Conservation (phyloP, 441 rosid species). For the Erysimum cheiri region DNA sequence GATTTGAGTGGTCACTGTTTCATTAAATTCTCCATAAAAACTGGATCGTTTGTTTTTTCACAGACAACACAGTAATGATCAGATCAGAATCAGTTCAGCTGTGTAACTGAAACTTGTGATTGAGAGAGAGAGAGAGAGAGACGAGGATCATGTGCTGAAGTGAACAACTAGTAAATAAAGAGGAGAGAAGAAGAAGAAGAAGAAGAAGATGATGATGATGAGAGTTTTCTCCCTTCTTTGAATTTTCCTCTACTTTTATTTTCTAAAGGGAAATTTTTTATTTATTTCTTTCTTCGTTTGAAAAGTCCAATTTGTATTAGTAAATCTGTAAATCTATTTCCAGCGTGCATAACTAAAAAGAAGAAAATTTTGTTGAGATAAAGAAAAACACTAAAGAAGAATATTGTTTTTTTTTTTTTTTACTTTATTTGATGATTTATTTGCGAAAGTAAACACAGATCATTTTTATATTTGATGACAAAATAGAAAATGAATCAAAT, state of each 20-base stretch:
- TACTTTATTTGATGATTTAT: background rate
- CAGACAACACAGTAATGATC: constrained; percentile 38
- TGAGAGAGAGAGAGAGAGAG: constrained; percentile 28
- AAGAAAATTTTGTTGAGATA: background rate
- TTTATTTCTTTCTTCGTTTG: constrained; percentile 2
- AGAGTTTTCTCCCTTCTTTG: constrained; percentile 36
- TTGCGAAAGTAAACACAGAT: background rate
- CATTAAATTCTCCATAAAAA: constrained; percentile 34
- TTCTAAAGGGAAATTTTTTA: background rate
- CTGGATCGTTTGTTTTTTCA: constrained; percentile 42
- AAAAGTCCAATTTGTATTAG: constrained; percentile 18
- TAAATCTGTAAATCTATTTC: constrained; percentile 16
- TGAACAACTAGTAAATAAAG: constrained; percentile 48
- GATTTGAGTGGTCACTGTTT: constrained; percentile 26
- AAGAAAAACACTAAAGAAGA: background rate
- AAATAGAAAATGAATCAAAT: background rate
- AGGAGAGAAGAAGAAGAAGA: constrained; percentile 35
- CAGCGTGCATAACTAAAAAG: constrained; percentile 19
- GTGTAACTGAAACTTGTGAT: constrained; percentile 44
- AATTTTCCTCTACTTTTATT: constrained; percentile 31
- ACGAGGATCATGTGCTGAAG: constrained; percentile 46
- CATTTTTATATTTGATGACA: background rate
- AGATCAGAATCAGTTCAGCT: constrained; percentile 45
- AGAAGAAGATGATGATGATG: no score
- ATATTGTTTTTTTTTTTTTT: background rate